A percentile compares a stretch with the other conserved stretches of the same genome.
phyloP scores from a whole-genome alignment of 1,284 basidiomycete genomes.

The Apiotrichum akiyoshidainum region DNA sequence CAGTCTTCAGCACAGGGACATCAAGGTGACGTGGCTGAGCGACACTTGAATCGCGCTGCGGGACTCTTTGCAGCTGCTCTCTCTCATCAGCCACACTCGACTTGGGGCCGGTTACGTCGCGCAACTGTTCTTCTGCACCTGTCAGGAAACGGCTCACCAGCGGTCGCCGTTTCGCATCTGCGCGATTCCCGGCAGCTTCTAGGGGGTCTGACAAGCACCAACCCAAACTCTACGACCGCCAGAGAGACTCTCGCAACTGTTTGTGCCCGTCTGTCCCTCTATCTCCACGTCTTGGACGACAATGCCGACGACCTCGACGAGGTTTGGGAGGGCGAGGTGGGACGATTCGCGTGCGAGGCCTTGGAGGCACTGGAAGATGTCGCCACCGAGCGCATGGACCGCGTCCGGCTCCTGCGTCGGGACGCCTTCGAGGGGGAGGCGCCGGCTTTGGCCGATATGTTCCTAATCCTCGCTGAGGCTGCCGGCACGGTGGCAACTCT shows the following conservation, averaged over 20 bases:
- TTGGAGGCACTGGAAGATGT: constrained; percentile 42
- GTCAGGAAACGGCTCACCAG: constrained; percentile 34
- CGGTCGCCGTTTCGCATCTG: constrained; percentile 29
- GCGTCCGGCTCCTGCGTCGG: constrained; percentile 26
- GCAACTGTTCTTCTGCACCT: constrained; percentile 41
- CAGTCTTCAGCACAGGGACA: constrained; percentile 38
- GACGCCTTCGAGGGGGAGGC: constrained; percentile 33
- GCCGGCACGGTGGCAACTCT: constrained; percentile 35
- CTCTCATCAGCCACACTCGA: constrained; percentile 23
- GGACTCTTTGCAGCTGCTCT: constrained; percentile 41
- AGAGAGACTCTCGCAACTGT: constrained; percentile 32
- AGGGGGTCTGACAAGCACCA: constrained; percentile 21
- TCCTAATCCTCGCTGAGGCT: constrained; percentile 35
- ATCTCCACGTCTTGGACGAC: constrained; percentile 24
- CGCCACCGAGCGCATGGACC: constrained; percentile 45
- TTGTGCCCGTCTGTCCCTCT: constrained; percentile 26
- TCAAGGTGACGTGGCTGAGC: constrained; percentile 42
- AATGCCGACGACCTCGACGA: constrained; percentile 28
- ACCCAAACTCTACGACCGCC: constrained; percentile 28
- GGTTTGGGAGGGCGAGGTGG: constrained; percentile 37
- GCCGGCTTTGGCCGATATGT: constrained; percentile 43
- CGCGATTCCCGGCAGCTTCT: constrained; percentile 31
- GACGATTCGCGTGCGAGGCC: constrained; percentile 37
- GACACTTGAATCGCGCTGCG: constrained; percentile 42
- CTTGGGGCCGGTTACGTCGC: constrained; percentile 36